Percentiles rank a stretch among this genome's conserved stretches.
Evolutionary conservation across 768 basidiomycete species (phyloP).

Genomic region (Lenzites betulinus): DNA sequence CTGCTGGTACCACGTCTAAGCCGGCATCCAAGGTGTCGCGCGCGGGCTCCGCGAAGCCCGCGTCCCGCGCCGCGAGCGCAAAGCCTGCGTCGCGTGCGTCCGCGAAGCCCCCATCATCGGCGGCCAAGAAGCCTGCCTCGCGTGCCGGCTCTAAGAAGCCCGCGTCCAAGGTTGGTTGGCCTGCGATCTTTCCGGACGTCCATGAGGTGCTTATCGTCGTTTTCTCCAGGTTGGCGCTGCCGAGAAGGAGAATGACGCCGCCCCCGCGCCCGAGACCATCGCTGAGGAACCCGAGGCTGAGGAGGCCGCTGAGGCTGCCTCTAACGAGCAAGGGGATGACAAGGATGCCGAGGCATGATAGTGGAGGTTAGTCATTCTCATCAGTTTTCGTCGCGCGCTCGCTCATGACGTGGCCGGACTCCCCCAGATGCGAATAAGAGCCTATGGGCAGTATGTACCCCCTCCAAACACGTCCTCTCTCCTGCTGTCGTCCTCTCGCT

Average conservation of each 20-base stretch:
- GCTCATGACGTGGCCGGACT: conserved; percentile 8
- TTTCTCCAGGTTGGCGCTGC: conserved; percentile 35
- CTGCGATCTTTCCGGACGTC: neutral
- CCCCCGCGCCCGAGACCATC: conserved; percentile 49
- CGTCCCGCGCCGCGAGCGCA: conserved; percentile 37
- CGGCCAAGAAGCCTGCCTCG: conserved; percentile 55
- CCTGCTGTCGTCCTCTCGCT: conserved; percentile 21
- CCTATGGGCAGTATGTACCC: conserved; percentile 14
- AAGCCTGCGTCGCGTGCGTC: conserved; percentile 42
- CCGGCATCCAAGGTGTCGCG: conserved; percentile 36
- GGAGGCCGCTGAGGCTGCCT: conserved; percentile 29
- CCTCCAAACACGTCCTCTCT: neutral
- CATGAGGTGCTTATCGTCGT: neutral
- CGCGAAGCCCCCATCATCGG: conserved; percentile 42
- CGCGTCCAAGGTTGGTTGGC: conserved; percentile 51
- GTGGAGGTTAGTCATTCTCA: conserved; percentile 12
- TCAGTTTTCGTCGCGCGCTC: neutral
- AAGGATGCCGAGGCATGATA: conserved; percentile 18
- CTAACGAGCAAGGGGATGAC: conserved; percentile 3
- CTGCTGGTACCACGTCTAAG: conserved; percentile 33
- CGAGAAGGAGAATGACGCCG: conserved; percentile 37
- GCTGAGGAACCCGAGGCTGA: conserved; percentile 50
- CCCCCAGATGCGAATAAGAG: neutral
- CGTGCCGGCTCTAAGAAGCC: conserved; percentile 64
- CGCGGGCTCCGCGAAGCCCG: conserved; percentile 39